These are phyloP conservation scores for Vigna radiata DNA, from an alignment of 306 rosid species.

Conservation along the genomic window DNA sequence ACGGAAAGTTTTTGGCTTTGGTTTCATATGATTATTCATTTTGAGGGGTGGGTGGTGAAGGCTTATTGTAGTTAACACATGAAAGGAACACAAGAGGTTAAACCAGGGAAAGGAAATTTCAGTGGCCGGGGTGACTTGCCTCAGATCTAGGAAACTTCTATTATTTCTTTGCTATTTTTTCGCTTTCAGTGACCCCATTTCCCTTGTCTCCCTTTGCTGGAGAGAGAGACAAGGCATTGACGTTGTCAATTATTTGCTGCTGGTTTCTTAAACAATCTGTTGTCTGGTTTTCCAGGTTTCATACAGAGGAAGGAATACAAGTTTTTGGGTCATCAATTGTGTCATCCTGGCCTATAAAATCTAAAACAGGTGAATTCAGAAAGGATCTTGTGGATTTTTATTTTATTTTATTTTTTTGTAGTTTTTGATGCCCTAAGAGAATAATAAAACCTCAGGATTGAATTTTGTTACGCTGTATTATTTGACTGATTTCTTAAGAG, in stretches of 20 bases:
- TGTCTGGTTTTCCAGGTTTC: slow-evolving; percentile 46
- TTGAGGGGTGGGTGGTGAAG: slow-evolving; percentile 34
- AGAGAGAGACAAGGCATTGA: slow-evolving; percentile 31
- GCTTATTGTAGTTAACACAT: slow-evolving; percentile 46
- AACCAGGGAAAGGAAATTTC: slow-evolving; percentile 36
- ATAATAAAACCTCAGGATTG: slow-evolving; percentile 16
- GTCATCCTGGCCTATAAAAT: slow-evolving; percentile 31
- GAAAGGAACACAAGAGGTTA: slow-evolving; percentile 48
- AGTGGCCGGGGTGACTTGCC: slow-evolving; percentile 56
- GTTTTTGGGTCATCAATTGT: slow-evolving; percentile 39
- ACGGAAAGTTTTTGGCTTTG: slow-evolving; percentile 45
- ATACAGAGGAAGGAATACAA: slow-evolving; percentile 39
- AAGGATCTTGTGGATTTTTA: slow-evolving; percentile 41
- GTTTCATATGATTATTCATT: slow-evolving; percentile 29
- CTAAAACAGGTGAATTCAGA: slow-evolving; percentile 42
- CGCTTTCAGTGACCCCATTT: slow-evolving; percentile 47
- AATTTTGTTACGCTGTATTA: slow-evolving; percentile 35
- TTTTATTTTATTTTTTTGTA: background rate
- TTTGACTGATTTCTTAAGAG: slow-evolving; percentile 37
- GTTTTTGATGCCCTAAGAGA: slow-evolving; percentile 29
- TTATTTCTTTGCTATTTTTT: slow-evolving; percentile 12
- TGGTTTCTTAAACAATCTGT: slow-evolving; percentile 41
- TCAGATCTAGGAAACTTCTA: slow-evolving; percentile 59
- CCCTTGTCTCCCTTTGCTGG: slow-evolving; percentile 37
- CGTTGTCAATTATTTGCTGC: slow-evolving; percentile 35